These are phyloP conservation scores for Xylaria sp. DNA, from an alignment of 2,329 filamentous ascomycete species.

Conservation along the genomic window DNA sequence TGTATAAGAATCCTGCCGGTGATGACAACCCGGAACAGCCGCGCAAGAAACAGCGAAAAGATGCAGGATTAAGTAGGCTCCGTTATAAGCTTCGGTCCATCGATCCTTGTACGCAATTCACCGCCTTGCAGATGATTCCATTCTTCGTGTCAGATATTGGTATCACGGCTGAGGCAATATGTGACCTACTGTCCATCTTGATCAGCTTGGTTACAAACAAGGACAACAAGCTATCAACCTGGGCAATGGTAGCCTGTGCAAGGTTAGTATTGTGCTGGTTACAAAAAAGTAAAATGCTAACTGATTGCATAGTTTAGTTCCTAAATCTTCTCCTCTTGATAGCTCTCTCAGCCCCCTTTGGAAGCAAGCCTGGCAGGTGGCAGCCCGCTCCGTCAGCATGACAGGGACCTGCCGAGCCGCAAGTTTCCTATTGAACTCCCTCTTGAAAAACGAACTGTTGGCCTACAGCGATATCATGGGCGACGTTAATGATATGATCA, in stretches of 20 bases:
- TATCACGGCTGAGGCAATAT: slow-evolving; percentile 62
- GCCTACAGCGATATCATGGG: slow-evolving; percentile 74
- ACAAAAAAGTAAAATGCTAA: slow-evolving; percentile 26
- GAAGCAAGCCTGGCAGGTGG: slow-evolving; percentile 80
- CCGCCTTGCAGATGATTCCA: slow-evolving; percentile 66
- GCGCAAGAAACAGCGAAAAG: slow-evolving; percentile 62
- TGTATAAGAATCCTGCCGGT: slow-evolving; percentile 38
- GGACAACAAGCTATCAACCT: slow-evolving; percentile 72
- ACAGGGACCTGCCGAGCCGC: slow-evolving; percentile 79
- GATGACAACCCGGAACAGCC: slow-evolving; percentile 62
- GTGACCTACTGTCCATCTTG: slow-evolving; percentile 67
- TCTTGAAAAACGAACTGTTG: slow-evolving; percentile 74
- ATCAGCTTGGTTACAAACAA: slow-evolving; percentile 74
- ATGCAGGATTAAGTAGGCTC: slow-evolving; percentile 57
- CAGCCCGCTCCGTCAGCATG: slow-evolving; percentile 75
- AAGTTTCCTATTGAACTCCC: slow-evolving; percentile 74
- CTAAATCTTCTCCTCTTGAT: slow-evolving; percentile 55
- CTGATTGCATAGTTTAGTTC: slow-evolving; percentile 55
- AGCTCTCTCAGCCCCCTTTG: slow-evolving; percentile 63
- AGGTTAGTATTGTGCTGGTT: slow-evolving; percentile 63
- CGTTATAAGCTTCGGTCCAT: slow-evolving; percentile 59
- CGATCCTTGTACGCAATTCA: slow-evolving; percentile 58
- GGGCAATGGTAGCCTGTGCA: slow-evolving; percentile 85
- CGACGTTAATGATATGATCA: slow-evolving; percentile 76
- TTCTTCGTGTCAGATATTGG: slow-evolving; percentile 63